Percentiles rank a stretch among this genome's conserved stretches.
These are phyloP conservation scores for Phyllosticta citrichinensis DNA, from an alignment of 2,329 filamentous ascomycete species.

Conservation along the genomic window DNA sequence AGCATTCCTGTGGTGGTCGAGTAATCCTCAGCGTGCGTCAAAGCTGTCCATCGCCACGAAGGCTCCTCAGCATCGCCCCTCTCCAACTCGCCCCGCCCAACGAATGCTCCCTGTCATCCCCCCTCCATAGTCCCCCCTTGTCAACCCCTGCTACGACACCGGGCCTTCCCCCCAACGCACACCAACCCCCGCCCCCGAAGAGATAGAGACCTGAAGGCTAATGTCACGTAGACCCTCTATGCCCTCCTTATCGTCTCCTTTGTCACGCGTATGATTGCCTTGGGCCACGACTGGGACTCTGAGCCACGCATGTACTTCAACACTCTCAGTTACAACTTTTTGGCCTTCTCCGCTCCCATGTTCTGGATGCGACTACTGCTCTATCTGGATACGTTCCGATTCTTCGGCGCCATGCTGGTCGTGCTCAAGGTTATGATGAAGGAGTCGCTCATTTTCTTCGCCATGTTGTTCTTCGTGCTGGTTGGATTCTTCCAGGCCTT, in stretches of 20 bases:
- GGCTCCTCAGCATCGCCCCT: too few species aligned
- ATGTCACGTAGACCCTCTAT: conserved; percentile 60
- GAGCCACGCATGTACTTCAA: conserved; percentile 55
- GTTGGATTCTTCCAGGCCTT: conserved; percentile 88
- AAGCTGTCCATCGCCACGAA: too few species aligned
- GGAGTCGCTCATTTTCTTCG: conserved; percentile 87
- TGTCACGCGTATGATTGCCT: conserved; percentile 65
- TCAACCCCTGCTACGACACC: too few species aligned
- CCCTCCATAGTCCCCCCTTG: too few species aligned
- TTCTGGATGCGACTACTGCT: conserved; percentile 91
- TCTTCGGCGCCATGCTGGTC: conserved; percentile 97
- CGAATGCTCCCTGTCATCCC: too few species aligned
- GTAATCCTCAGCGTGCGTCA: too few species aligned
- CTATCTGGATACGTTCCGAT: conserved; percentile 85
- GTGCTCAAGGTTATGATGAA: conserved; percentile 67
- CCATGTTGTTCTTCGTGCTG: conserved; percentile 73
- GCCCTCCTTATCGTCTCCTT: conserved; percentile 68
- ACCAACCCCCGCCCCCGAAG: too few species aligned
- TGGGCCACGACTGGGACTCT: conserved; percentile 48
- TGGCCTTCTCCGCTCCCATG: conserved; percentile 89
- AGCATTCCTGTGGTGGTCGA: too few species aligned
- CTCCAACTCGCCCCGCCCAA: too few species aligned
- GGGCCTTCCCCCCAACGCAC: too few species aligned
- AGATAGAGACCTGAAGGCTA: neutral
- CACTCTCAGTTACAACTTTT: conserved; percentile 79